Evolutionary conservation across 2,329 filamentous ascomycete species (phyloP).

Genomic region (Colletotrichum musicola): DNA sequence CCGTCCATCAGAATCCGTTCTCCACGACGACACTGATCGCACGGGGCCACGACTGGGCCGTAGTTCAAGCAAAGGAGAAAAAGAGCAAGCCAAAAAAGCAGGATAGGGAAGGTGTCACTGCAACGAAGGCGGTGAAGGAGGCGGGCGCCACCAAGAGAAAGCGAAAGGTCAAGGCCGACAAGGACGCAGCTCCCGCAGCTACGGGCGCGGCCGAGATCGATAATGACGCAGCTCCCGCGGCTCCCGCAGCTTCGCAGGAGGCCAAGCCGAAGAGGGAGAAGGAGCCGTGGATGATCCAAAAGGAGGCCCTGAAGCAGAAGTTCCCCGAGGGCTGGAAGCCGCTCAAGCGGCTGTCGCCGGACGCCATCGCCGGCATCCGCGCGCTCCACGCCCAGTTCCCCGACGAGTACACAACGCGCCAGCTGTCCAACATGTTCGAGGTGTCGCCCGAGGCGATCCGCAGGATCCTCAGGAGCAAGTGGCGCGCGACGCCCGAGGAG

Average conservation of each 20-base stretch:
- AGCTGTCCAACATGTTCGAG: constrained; percentile 83
- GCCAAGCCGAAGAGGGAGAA: constrained; percentile 41
- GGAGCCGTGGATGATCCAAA: constrained; percentile 81
- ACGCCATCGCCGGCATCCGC: constrained; percentile 90
- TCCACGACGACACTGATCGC: constrained; percentile 6
- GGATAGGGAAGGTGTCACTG: too few species aligned
- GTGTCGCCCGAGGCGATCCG: constrained; percentile 90
- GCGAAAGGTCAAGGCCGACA: constrained; percentile 39
- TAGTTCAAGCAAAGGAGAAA: not conserved
- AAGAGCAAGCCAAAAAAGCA: not conserved
- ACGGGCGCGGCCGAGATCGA: constrained; percentile 30
- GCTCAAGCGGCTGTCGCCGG: constrained; percentile 88
- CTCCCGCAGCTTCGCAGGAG: not conserved
- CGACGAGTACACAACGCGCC: constrained; percentile 78
- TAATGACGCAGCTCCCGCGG: constrained; percentile 38
- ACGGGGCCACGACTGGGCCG: not conserved
- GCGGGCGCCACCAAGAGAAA: constrained; percentile 30
- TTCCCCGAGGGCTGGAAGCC: constrained; percentile 87
- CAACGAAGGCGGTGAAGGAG: too few species aligned
- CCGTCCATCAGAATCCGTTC: constrained; percentile 4
- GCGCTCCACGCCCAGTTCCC: constrained; percentile 84
- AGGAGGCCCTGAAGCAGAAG: constrained; percentile 79
- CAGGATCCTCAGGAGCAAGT: constrained; percentile 85
- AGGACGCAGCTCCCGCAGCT: constrained; percentile 39
- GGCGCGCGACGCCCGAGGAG: constrained; percentile 71